These are phyloP conservation scores for Xylaria cubensis DNA, from an alignment of 495 filamentous ascomycete genomes.

Conservation along the genomic window DNA sequence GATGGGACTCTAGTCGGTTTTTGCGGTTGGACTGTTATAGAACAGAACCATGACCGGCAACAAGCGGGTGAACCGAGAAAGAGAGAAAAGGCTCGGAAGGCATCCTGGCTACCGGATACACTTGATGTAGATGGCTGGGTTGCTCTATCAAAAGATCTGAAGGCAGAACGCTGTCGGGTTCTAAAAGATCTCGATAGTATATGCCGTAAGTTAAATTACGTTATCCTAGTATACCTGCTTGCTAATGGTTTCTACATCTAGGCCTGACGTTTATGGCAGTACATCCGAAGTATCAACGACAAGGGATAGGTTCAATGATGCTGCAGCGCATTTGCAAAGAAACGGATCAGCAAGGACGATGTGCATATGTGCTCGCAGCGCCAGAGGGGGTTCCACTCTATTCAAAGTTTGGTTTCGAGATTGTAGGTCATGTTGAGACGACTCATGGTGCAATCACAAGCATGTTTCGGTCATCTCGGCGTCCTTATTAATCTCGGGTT, in stretches of 20 bases:
- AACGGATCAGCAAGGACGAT: constrained; percentile 30
- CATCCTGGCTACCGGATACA: constrained; percentile 25
- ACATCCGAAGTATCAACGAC: constrained; percentile 30
- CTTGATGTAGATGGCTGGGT: constrained; percentile 28
- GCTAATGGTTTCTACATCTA: constrained; percentile 26
- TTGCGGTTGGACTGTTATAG: constrained; percentile 28
- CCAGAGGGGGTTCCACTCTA: constrained; percentile 29
- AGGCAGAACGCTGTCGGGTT: constrained; percentile 24
- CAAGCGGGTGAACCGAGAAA: constrained; percentile 18
- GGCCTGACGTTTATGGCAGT: constrained; percentile 33
- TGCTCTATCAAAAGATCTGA: constrained; percentile 27
- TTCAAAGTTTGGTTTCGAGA: constrained; percentile 33
- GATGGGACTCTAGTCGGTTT: constrained; percentile 28
- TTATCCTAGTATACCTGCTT: constrained; percentile 19
- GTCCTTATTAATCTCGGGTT: neutral
- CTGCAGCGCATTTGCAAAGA: constrained; percentile 32
- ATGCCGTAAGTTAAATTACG: constrained; percentile 29
- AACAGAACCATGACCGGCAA: constrained; percentile 19
- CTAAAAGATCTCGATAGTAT: constrained; percentile 30
- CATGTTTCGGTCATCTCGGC: constrained; percentile 29
- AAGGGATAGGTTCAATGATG: constrained; percentile 34
- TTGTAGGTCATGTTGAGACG: constrained; percentile 31
- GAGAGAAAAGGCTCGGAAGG: constrained; percentile 23
- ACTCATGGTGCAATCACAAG: constrained; percentile 29
- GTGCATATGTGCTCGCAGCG: constrained; percentile 32